Evolutionary conservation across 768 basidiomycete species (phyloP).

Genomic region (Gautieria morchelliformis): DNA sequence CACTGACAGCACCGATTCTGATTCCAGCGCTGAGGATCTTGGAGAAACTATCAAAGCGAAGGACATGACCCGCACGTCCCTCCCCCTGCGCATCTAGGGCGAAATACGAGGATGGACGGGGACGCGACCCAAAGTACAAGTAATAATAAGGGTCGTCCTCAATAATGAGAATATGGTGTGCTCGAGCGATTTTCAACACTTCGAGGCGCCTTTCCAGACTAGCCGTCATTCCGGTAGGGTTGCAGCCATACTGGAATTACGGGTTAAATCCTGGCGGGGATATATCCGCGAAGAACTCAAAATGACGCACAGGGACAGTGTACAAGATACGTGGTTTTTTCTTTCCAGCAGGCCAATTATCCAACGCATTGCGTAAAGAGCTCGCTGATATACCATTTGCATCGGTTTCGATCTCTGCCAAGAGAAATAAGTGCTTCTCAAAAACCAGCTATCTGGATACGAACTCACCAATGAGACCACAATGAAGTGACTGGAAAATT

Average conservation of each 20-base stretch:
- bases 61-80: constrained; percentile 51
- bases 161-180: constrained; percentile 72
- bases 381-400: constrained; percentile 54
- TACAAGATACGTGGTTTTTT: constrained; percentile 73
- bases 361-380: constrained; percentile 55
- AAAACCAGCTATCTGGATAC: not conserved
- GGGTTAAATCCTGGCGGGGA: not conserved
- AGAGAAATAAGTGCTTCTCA: not conserved
- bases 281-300: not conserved
- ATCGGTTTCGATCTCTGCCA: constrained; percentile 70
- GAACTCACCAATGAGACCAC: constrained; percentile 47
- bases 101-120: constrained; percentile 73
- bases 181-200: constrained; percentile 59
- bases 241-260: constrained; percentile 61
- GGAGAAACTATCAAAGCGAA: constrained; percentile 85
- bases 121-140: constrained; percentile 59
- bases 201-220: constrained; percentile 59
- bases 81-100: constrained; percentile 54
- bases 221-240: constrained; percentile 78
- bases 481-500: constrained; percentile 45
- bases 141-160: constrained; percentile 75
- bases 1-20: constrained; percentile 76
- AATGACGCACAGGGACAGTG: constrained; percentile 55
- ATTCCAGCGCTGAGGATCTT: constrained; percentile 78
- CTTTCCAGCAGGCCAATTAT: constrained; percentile 65